Evolutionary conservation across 768 basidiomycete genomes (phyloP).

Genomic region (Gymnopilus dilepis): DNA sequence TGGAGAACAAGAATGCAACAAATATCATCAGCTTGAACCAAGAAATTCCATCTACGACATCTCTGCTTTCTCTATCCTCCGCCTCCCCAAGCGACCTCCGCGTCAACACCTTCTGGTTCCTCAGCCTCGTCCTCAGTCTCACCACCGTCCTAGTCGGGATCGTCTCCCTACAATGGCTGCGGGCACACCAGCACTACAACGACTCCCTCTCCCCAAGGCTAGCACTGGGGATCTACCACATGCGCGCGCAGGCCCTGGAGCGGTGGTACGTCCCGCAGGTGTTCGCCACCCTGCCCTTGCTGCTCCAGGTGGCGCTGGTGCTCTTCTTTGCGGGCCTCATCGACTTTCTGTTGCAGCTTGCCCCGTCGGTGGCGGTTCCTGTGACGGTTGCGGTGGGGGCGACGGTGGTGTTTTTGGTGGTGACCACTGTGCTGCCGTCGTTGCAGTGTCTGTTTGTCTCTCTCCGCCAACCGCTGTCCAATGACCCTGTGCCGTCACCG

Average conservation of each 20-base stretch:
- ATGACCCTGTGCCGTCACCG: slow-evolving; percentile 4
- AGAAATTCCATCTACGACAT: not conserved
- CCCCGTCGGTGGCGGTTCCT: slow-evolving; percentile 11
- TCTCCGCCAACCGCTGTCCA: not conserved
- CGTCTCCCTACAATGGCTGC: slow-evolving; percentile 26
- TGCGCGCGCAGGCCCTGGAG: slow-evolving; percentile 17
- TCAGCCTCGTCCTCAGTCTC: slow-evolving; percentile 26
- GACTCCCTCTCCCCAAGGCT: slow-evolving; percentile 14
- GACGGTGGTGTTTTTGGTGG: slow-evolving; percentile 18
- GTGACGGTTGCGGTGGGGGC: slow-evolving; percentile 14
- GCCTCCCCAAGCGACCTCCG: slow-evolving; percentile 1
- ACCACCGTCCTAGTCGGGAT: slow-evolving; percentile 25
- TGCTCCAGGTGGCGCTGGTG: slow-evolving; percentile 23
- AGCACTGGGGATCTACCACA: slow-evolving; percentile 14
- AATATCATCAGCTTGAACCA: not conserved
- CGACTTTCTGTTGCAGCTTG: slow-evolving; percentile 21
- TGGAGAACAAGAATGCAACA: not conserved
- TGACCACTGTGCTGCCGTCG: slow-evolving; percentile 18
- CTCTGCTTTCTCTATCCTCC: not conserved
- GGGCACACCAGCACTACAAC: slow-evolving; percentile 19
- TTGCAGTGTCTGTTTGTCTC: slow-evolving; percentile 11
- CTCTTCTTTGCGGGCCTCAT: slow-evolving; percentile 24
- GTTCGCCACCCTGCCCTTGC: slow-evolving; percentile 20
- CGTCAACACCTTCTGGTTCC: slow-evolving; percentile 24
- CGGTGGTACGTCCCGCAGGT: slow-evolving; percentile 23